Base-by-base conservation (phyloP, 768 basidiomycete species). In the Pleurotus eryngii region DNA sequence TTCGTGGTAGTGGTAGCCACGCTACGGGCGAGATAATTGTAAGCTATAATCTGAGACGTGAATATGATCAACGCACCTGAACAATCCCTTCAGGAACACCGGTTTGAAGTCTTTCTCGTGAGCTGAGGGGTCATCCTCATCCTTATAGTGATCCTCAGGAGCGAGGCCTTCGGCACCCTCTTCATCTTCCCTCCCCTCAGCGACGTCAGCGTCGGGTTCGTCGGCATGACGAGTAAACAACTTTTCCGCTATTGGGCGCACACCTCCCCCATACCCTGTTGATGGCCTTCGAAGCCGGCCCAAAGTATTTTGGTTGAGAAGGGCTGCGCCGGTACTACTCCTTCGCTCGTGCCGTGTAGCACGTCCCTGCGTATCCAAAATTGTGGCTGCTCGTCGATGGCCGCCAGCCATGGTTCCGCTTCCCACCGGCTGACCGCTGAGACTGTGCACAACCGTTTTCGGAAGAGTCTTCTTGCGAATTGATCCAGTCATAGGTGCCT, bases 1-100 rank as follows among this genome's bases (percentile, higher is more conserved):
- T 96, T 98, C 4, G 94, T 94, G 24, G 94, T 90, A 1, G 97
- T 99, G 5, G 97, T 99, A 4, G 92, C 89, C 42, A 99, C 97
- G 63, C 93, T 92, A 61, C 40, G 61, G 39, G 9, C 27, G 39
- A 53, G 50, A 56, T 40, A 40, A 46, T 35, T 14, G 37, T 57
- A 46, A 59, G 37, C 35, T 48, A 42, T 46, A 58, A 49, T 30
- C 35, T 14, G 43, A 46, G 42, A 6, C 56, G 9, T 12, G 11
- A 55, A 12, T 38, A 57, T 35, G 30, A 51, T 63, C 49, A 38
- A 73, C 79, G 62, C 60, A 92, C 87, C 92, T 95, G 76, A 99
- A 98, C 49, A 99, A 68, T 5, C 97, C 97, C 73, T 98, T 99
- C 66, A 98, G 74, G 73, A 92, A 96, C 46, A 98, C 86, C 1